Base-by-base conservation (phyloP, 768 basidiomycete genomes). In the Chalciporus pseudorubinellus region DNA sequence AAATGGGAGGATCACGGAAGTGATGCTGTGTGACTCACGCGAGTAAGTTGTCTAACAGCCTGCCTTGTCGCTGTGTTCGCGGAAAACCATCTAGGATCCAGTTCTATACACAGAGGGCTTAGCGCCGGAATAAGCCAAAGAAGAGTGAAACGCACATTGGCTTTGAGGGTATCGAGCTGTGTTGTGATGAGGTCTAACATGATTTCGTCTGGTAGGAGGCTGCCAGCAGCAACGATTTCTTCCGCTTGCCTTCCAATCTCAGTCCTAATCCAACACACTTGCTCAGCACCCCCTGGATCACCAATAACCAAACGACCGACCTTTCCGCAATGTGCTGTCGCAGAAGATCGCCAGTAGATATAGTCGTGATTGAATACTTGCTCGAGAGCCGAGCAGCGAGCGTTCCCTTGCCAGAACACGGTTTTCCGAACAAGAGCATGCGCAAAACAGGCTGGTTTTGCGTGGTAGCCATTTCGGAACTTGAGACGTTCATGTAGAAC, bases 81-180 rank as follows among this genome's bases (percentile, higher is more conserved):
- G 93, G 93, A 63, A 95, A 95, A 26, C 93, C 93, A 53, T 95
- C 93, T 44, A 94, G 69, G 53, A 94, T 85, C 92, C 92, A 94
- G 63, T 87, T 85, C 88, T 92, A 41, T 38, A 28, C 13, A 50
- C 24, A 34, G 38, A 53, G 57, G 51, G 39, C 47, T 44, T 19
- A 36, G 42, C n/a, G 38, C 28, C 6, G 45, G 36, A 28, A 19
- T 9, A 24, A 46, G 14, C 11, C 55, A 70, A 28, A 44, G 45
- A 36, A 26, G 26, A 26, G 26, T 26, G 6, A 26, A 1, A 48
- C 76, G 31, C 52, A 81, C 89, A 71, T 82, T 83, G 65, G 83
- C 80, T 48, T 76, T 76, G 39, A 89, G 71, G 39, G 69, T 62
- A 62, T 87, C 81, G 36, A 94, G 76, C 61, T 84, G 83, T 62